Evolutionary conservation across 306 rosid species (phyloP), one percentile per base, ranked within the genome.

Genomic region (Gastrolobium bilobum): DNA sequence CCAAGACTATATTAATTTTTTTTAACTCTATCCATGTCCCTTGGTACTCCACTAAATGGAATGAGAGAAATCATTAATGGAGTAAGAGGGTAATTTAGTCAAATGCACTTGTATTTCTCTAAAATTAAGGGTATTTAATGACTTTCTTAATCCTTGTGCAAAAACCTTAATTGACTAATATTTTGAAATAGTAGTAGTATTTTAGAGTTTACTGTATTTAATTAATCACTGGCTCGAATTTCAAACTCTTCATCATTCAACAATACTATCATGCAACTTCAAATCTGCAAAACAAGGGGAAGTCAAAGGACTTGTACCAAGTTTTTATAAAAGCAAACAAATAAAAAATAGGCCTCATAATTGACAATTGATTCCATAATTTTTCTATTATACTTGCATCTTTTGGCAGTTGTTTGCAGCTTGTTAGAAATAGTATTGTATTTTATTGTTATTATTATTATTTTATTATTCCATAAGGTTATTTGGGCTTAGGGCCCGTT

Each of bases 371-470:
- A 43, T 61, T 44, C 47, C 20, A 43, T 10, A 10, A 52, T 51
- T 50, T 47, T 52, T 59, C 43, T 20, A 69, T 60, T 79, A 58
- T 65, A 70, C 43, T 39, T 10, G 76, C 81, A 74, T 29, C 9
- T 71, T 68, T 65, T 61, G 47, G 80, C 39, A 51, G 66, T 63
- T 61, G 52, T 37, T 73, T 33, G 7, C 62, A 42, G 9, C 26
- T 20, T 20, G 26, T 20, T 20, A 20, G 26, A 20, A 20, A 20
- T 20, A 20, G 26, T 20, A 20, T 20, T 20, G 26, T 20, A 20
- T 20, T 20, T 20, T n/a, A n/a, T n/a, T n/a, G n/a, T n/a, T n/a
- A n/a, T n/a, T n/a, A n/a, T n/a, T n/a, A n/a, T n/a, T 20, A 20
- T 20, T 20, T 20, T 20, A 20, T 20, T 20, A 20, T 20, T 20